These are phyloP conservation scores for Gentiana macrophylla DNA, from an alignment of 257 asterid species.

Conservation along the genomic window DNA sequence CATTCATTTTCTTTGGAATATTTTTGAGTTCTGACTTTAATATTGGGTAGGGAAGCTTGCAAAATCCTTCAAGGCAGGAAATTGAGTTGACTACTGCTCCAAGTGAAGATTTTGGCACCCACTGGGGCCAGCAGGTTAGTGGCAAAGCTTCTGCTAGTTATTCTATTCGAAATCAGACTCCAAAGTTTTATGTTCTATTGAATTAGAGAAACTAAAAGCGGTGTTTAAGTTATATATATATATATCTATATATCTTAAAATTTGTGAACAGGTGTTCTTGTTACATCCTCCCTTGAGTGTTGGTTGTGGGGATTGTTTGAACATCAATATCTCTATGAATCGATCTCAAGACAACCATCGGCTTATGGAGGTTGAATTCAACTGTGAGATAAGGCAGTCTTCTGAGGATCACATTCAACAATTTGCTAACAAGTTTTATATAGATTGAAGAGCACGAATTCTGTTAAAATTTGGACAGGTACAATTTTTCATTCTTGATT, in stretches of 20 bases:
- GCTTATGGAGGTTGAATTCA: slow-evolving; percentile 66
- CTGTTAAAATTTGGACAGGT: slow-evolving; percentile 6
- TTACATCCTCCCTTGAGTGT: slow-evolving; percentile 51
- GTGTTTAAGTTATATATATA: too few species aligned
- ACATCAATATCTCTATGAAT: slow-evolving; percentile 38
- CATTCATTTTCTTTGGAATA: background rate
- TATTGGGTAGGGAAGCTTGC: slow-evolving; percentile 45
- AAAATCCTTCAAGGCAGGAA: slow-evolving; percentile 61
- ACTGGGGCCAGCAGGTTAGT: slow-evolving; percentile 97
- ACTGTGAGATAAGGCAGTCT: slow-evolving; percentile 40
- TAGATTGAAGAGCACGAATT: slow-evolving; percentile 46
- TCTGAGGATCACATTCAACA: slow-evolving; percentile 44
- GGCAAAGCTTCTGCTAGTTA: background rate
- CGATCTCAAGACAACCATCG: slow-evolving; percentile 86
- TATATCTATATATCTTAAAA: background rate
- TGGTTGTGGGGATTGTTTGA: slow-evolving; percentile 41
- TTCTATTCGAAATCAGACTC: background rate
- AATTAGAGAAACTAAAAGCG: too few species aligned
- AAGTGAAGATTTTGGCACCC: slow-evolving; percentile 54
- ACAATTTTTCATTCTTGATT: background rate
- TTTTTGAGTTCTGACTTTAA: background rate
- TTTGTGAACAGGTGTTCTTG: slow-evolving; percentile 58
- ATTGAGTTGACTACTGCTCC: slow-evolving; percentile 88
- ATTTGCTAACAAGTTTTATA: slow-evolving; percentile 42
- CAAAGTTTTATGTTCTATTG: too few species aligned